These are phyloP conservation scores for Didymella segeticola DNA, from an alignment of 2,329 filamentous ascomycete species.

Conservation along the genomic window DNA sequence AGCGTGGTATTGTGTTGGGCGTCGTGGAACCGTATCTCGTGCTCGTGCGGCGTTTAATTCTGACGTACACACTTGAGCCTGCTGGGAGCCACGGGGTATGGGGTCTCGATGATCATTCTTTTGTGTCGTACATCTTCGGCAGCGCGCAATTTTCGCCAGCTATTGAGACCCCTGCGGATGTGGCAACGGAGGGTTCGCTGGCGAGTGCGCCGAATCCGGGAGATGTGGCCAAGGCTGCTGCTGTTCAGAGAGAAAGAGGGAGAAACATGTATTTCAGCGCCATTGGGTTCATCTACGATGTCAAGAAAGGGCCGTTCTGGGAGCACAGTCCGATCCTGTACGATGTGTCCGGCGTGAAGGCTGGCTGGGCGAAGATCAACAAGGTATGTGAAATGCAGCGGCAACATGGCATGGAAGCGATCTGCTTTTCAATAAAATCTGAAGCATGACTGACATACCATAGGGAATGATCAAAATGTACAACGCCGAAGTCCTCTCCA, in stretches of 20 bases:
- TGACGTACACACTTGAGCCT: constrained; percentile 91
- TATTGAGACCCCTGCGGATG: constrained; percentile 61
- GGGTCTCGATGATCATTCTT: constrained; percentile 97
- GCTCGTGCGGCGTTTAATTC: constrained; percentile 81
- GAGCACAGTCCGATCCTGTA: constrained; percentile 89
- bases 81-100: constrained; percentile 97
- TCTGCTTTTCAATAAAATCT: too few relatives aligned
- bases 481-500: constrained; percentile 92
- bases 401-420: too few relatives aligned
- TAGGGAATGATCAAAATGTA: constrained; percentile 99
- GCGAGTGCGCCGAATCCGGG: constrained; percentile 70
- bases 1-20: constrained; percentile 81
- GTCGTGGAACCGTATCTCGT: constrained; percentile 86
- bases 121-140: constrained; percentile 92
- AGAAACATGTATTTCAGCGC: constrained; percentile 86
- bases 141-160: constrained; percentile 87
- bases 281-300: constrained; percentile 95
- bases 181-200: constrained; percentile 81
- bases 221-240: constrained; percentile 61
- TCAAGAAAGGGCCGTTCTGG: constrained; percentile 97
- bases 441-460: constrained; percentile 6
- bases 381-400: constrained; percentile 45
- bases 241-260: constrained; percentile 51
- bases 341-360: constrained; percentile 88
- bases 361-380: constrained; percentile 97